These are phyloP conservation scores for Dinochytrium kinnereticum DNA, from an alignment of 371 early-diverging fungal genomes.

Conservation along the genomic window DNA sequence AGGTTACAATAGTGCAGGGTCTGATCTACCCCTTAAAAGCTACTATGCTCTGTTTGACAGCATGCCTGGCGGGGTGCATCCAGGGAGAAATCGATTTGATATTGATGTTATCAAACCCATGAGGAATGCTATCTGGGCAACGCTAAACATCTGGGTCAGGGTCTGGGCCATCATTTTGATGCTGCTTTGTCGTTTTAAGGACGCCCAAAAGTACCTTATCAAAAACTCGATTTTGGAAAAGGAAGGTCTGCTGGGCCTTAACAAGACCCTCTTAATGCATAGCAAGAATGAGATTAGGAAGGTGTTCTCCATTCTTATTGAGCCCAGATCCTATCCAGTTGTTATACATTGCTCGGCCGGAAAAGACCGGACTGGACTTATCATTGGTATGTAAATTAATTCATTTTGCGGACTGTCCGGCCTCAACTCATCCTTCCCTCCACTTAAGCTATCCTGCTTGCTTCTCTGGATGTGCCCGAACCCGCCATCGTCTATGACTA, in stretches of 20 bases:
- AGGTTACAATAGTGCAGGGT: neutral
- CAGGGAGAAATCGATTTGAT: neutral
- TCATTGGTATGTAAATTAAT: conserved; percentile 38
- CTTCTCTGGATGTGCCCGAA: conserved; percentile 74
- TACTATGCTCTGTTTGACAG: neutral
- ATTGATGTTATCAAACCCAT: conserved; percentile 23
- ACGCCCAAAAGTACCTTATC: conserved; percentile 8
- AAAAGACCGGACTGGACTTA: conserved; percentile 88
- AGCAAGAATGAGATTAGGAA: conserved; percentile 56
- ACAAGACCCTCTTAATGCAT: conserved; percentile 61
- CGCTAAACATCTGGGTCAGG: neutral
- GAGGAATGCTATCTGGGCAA: conserved; percentile 8
- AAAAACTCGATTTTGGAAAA: conserved; percentile 16
- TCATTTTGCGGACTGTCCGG: too few species aligned
- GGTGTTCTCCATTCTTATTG: conserved; percentile 23
- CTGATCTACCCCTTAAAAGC: neutral
- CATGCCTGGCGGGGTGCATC: neutral
- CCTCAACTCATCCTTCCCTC: too few species aligned
- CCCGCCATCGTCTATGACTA: conserved; percentile 80
- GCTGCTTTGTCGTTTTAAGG: neutral
- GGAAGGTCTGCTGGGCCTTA: conserved; percentile 63
- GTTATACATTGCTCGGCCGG: conserved; percentile 89
- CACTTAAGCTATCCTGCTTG: conserved; percentile 58
- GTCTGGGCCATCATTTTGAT: neutral
- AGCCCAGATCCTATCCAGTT: conserved; percentile 64